phyloP scores from a whole-genome alignment of 2,329 filamentous ascomycete genomes.

The Septoria linicola region DNA sequence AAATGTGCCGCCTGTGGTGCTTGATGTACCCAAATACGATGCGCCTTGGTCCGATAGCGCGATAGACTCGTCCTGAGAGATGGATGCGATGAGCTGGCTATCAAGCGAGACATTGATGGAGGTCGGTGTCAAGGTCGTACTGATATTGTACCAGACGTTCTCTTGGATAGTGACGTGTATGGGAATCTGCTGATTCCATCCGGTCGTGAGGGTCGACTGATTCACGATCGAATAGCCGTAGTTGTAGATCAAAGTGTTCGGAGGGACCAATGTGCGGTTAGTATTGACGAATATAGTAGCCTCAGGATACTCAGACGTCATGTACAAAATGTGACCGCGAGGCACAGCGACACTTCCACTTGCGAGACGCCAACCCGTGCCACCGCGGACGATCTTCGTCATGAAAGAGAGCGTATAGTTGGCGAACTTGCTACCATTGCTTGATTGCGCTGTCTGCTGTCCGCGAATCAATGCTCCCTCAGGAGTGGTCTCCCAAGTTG shows the following conservation, averaged over 20 bases:
- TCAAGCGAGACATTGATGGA: conserved; percentile 37
- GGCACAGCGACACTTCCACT: conserved; percentile 25
- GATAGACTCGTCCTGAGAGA: conserved; percentile 26
- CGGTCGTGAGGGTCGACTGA: conserved; percentile 37
- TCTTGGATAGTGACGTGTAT: conserved; percentile 36
- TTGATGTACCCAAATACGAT: not conserved
- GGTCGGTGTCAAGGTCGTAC: conserved; percentile 34
- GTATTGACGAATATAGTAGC: conserved; percentile 37
- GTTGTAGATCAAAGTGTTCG: conserved; percentile 40
- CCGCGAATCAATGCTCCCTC: conserved; percentile 41
- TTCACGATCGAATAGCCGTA: conserved; percentile 42
- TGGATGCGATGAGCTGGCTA: conserved; percentile 25
- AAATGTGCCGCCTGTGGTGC: conserved; percentile 35
- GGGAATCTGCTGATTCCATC: conserved; percentile 32
- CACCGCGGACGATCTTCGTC: conserved; percentile 42
- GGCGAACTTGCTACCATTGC: conserved; percentile 26
- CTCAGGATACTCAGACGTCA: conserved; percentile 31
- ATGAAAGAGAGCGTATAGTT: conserved; percentile 44
- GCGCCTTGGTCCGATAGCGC: conserved; percentile 16
- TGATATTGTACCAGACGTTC: conserved; percentile 42
- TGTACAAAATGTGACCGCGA: conserved; percentile 30
- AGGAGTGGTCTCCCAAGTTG: conserved; percentile 39
- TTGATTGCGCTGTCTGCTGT: conserved; percentile 35
- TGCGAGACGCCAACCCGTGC: conserved; percentile 43
- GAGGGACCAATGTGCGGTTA: conserved; percentile 38